Base-by-base conservation (phyloP, 2,329 filamentous ascomycete genomes). In the Ceratocystis destructans region DNA sequence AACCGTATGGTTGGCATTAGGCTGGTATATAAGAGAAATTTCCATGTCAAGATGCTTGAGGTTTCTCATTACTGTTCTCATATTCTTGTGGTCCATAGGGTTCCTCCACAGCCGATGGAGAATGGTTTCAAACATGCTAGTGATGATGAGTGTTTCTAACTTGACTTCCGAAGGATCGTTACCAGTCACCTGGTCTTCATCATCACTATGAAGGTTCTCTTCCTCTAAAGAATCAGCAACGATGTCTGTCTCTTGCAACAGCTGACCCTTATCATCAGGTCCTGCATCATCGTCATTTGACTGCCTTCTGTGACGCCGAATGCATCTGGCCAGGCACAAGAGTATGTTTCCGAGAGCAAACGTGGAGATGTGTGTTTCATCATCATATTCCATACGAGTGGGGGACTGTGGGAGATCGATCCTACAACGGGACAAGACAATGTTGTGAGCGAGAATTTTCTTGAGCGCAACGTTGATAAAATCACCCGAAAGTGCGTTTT, bases 81-180 rank as follows among this genome's bases (percentile, higher is more conserved):
- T 77, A 69, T 82, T 82, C 69, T 72, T 73, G 15, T 82, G 74
- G 69, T 82, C 80, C 64, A 76, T 77, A 0, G 79, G 80, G 69
- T 82, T 82, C 67, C 77, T 76, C 76, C 78, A 81, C 2, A 83
- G 75, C 63, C 76, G 15, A 8, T 5, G 28, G 7, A 59, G 55
- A 37, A 17, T 33, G 2, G 3, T 6, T 15, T 59, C 55, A n/a
- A 59, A 33, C 55, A 37, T 31, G 55, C 10, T 2, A 17, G 28
- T 59, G 28, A 59, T 20, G 17, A 59, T n/a, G 6, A 59, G 28
- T 5, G 55, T 59, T 59, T 59, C 55, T 7, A 59, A 20, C 5
- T 59, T 37, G 6, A 59, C 31, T 25, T 33, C 3, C 2, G 55
- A 59, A 8, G 17, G 31, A 25, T 59, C 55, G 55, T 33, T 59